phyloP scores from a whole-genome alignment of 2,329 filamentous ascomycete genomes.

The Penicillium sp. region DNA sequence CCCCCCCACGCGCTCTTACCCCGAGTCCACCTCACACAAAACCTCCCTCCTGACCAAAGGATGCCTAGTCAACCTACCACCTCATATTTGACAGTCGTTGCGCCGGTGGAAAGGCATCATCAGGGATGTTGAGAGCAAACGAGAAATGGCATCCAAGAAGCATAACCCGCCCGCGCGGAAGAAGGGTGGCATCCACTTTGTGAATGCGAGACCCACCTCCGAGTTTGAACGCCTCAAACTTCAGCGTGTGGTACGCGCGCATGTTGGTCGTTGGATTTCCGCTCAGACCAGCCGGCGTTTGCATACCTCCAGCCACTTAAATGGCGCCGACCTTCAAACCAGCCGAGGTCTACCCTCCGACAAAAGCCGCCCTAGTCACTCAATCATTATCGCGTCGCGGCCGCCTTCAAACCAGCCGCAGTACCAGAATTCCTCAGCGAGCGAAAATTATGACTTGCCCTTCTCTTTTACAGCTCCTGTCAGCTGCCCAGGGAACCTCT shows the following conservation, averaged over 20 bases:
- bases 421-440: neutral
- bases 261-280: constrained; percentile 39
- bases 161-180: constrained; percentile 13
- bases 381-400: neutral
- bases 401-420: neutral
- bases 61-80: neutral
- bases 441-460: neutral
- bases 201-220: constrained; percentile 34
- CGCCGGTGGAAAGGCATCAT: neutral
- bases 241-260: constrained; percentile 33
- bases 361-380: neutral
- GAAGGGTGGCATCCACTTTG: constrained; percentile 32
- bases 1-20: neutral
- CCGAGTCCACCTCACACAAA: neutral
- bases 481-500: neutral
- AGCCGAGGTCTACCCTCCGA: neutral
- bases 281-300: constrained; percentile 35
- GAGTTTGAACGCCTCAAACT: constrained; percentile 29
- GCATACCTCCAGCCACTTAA: neutral
- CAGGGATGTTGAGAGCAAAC: neutral
- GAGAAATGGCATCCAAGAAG: constrained; percentile 25
- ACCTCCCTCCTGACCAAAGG: neutral
- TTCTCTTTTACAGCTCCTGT: neutral
- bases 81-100: neutral
- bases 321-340: neutral